phyloP scores from a whole-genome alignment of 345 rosid genomes.

The Cardiospermum halicacabum region DNA sequence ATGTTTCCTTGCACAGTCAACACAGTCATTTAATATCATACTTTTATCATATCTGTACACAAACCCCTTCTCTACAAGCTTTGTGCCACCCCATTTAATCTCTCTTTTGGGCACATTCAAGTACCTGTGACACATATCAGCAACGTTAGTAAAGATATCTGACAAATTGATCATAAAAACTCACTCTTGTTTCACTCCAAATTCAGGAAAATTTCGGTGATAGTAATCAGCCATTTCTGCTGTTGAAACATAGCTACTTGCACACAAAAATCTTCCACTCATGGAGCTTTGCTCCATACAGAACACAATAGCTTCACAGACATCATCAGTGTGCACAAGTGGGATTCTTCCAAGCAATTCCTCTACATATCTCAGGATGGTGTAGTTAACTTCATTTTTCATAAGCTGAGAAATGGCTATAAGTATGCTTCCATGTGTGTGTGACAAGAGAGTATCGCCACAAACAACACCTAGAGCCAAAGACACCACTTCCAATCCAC shows the following conservation, averaged over 20 bases:
- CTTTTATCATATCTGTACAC: background rate
- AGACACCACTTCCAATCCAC: conserved; percentile 31
- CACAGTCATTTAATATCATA: background rate
- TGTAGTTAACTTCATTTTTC: background rate
- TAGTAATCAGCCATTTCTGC: conserved; percentile 17
- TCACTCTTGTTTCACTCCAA: conserved; percentile 20
- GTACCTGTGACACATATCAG: conserved; percentile 18
- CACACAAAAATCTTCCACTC: conserved; percentile 33
- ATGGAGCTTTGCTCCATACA: conserved; percentile 32
- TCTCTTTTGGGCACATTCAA: conserved; percentile 14
- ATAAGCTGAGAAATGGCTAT: conserved; percentile 19
- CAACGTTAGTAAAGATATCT: background rate
- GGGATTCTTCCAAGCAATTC: conserved; percentile 42
- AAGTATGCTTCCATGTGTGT: conserved; percentile 13
- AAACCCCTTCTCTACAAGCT: conserved; percentile 28
- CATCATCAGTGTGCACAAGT: conserved; percentile 47
- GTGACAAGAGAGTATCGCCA: conserved; percentile 31
- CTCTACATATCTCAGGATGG: conserved; percentile 23
- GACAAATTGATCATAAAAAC: background rate
- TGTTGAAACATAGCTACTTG: conserved; percentile 6
- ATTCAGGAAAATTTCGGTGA: conserved; percentile 18
- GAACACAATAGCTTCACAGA: conserved; percentile 35
- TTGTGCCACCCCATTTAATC: conserved; percentile 19
- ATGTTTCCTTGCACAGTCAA: background rate
- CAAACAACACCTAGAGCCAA: conserved; percentile 33